Evolutionary conservation across 1,284 basidiomycete genomes (phyloP), one percentile per base, ranked within the genome.

Genomic region (Malassezia yamatoensis): DNA sequence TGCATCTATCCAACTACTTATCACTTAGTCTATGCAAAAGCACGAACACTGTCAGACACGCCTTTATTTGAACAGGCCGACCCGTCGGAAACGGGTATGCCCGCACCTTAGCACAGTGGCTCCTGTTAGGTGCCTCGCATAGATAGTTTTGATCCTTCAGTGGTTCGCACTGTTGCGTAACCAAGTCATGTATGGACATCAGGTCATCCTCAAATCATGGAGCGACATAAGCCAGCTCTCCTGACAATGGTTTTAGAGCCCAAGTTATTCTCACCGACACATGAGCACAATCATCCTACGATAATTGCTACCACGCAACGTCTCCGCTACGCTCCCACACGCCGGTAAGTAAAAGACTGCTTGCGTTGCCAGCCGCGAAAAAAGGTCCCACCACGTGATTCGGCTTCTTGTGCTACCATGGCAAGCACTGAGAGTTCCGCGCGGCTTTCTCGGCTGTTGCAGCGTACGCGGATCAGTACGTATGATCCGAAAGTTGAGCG

Each of bases 401-500:
- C 9, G 20, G 13, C 43, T 45, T 45, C 43, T 13, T 34, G 18
- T 32, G 29, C 43, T 24, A 45, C 43, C 43, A 45, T 45, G 43
- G 43, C 24, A 16, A 45, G 43, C 43, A 18, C 32, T 2, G 34
- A 36, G 29, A 36, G 34, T 33, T 32, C 41, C 13, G 38, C 45
- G 45, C 45, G 45, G 48, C 54, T 72, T 32, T 54, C 66, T 36
- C 64, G 66, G 39, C 59, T 72, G 18, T 60, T 72, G 33, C 61
- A 61, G 41, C 55, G 58, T 37, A 59, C 70, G 7, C 62, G 68
- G 45, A 47, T 71, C 29, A 59, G 64, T 24, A 57, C 58, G 37
- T 70, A 63, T 46, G 67, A 71, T 51, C 69, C 70, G 2, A 41
- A 54, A 35, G 44, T 69, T 15, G 54, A 52, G 0, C 70, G 70